A percentile compares a stretch with the other conserved stretches of the same genome.
Conservation (phyloP, 2,329 filamentous ascomycete genomes). For the Pseudopyricularia javanii region DNA sequence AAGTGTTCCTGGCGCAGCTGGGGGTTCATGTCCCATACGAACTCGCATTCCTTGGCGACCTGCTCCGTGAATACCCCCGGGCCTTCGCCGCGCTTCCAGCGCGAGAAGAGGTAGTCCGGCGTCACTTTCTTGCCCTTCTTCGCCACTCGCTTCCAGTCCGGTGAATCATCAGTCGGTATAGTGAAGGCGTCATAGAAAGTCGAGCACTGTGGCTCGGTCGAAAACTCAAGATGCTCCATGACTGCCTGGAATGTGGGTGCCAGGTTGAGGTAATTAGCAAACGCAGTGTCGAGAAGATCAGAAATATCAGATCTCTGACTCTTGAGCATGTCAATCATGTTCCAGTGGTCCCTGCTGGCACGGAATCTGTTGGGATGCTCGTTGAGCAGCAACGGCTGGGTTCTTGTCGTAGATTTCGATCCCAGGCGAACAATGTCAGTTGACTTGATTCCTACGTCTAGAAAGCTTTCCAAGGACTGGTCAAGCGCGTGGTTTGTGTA, state of each 20-base stretch:
- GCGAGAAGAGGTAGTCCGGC: slow-evolving; percentile 35
- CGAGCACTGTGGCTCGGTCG: neutral
- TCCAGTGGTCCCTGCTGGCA: slow-evolving; percentile 20
- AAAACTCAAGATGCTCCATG: slow-evolving; percentile 24
- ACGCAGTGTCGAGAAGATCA: slow-evolving; percentile 7
- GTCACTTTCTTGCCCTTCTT: slow-evolving; percentile 28
- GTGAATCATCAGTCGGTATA: slow-evolving; percentile 25
- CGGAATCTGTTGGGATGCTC: slow-evolving; percentile 22
- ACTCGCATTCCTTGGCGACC: slow-evolving; percentile 13
- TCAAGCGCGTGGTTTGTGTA: slow-evolving; percentile 60
- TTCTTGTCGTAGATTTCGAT: slow-evolving; percentile 39
- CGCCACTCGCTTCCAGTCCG: slow-evolving; percentile 34
- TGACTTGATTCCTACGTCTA: slow-evolving; percentile 41
- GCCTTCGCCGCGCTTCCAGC: slow-evolving; percentile 35
- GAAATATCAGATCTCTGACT: slow-evolving; percentile 16
- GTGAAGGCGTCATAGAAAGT: slow-evolving; percentile 39
- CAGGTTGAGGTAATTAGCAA: slow-evolving; percentile 6
- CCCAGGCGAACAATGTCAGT: slow-evolving; percentile 49
- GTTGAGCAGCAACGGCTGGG: slow-evolving; percentile 31
- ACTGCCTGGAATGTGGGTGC: slow-evolving; percentile 12
- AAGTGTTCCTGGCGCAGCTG: slow-evolving; percentile 21
- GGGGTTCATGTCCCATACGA: slow-evolving; percentile 40
- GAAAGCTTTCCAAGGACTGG: slow-evolving; percentile 52
- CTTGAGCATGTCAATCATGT: slow-evolving; percentile 28
- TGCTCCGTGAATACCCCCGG: slow-evolving; percentile 27